A percentile compares a stretch with the other conserved stretches of the same genome.
Conservation (phyloP, 768 basidiomycete species). For the Podaxis rugospora region DNA sequence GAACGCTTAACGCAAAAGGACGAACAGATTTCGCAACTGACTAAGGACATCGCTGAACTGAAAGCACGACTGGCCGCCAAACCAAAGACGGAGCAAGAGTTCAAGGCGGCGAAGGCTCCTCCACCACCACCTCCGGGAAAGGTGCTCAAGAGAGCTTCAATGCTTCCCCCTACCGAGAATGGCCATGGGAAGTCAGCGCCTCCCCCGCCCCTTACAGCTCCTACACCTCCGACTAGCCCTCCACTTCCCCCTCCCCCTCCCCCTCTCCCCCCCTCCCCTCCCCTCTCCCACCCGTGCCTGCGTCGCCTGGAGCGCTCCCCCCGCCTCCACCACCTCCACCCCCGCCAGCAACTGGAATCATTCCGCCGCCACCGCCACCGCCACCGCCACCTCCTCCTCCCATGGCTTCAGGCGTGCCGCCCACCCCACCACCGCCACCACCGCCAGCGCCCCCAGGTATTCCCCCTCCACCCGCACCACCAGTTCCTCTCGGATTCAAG, state of each 20-base stretch:
- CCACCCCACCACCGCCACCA: constrained; percentile 27
- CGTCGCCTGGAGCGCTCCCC: constrained; percentile 21
- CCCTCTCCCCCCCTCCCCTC: constrained; percentile 12
- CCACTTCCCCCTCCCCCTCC: neutral
- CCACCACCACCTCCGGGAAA: constrained; percentile 50
- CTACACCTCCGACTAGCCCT: neutral
- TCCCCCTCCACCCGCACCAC: constrained; percentile 27
- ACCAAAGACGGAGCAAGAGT: constrained; percentile 64
- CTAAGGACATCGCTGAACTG: constrained; percentile 42
- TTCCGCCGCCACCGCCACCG: constrained; percentile 14
- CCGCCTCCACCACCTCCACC: constrained; percentile 22
- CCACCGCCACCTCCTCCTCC: constrained; percentile 29
- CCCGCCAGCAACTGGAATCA: constrained; percentile 18
- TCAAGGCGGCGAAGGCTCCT: constrained; percentile 62
- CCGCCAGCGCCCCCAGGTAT: constrained; percentile 25
- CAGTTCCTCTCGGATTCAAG: constrained; percentile 32
- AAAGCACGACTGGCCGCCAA: constrained; percentile 47
- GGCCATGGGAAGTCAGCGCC: neutral
- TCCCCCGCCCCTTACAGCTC: constrained; percentile 14
- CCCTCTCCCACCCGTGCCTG: constrained; percentile 18
- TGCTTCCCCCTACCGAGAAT: neutral
- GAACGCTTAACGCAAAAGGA: constrained; percentile 68
- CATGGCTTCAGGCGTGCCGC: constrained; percentile 28
- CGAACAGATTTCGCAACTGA: constrained; percentile 52
- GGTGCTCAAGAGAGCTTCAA: neutral